Evolutionary conservation across 495 filamentous ascomycete genomes (phyloP), one percentile per base, ranked within the genome.

Genomic region (Penicillium antarcticum): DNA sequence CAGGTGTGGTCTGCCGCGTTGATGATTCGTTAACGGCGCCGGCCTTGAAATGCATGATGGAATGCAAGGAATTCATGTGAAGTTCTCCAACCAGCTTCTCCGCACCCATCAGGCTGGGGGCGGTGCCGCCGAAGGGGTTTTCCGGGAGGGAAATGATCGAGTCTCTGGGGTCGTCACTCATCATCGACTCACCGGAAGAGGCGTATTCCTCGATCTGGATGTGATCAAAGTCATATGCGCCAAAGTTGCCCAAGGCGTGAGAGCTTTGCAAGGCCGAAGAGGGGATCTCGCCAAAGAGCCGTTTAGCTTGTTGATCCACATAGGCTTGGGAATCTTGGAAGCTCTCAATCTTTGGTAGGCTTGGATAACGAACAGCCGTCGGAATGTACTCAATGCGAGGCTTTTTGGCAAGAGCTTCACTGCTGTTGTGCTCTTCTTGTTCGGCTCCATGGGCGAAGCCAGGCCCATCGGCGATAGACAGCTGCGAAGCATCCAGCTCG

Each of bases 211-310:
- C 55, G 42, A 62, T 42, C 37, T 63, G 66, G 45, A 63, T 59
- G 16, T 65, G 48, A 42, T 62, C 62, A 33, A 53, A 56, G 38
- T 63, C 60, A 42, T 61, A 69, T 0, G 49, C 59, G 41, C 55
- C 52, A 3, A 62, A n/a, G 36, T 61, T 48, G n/a, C 68, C 77
- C 12, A 83, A 59, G 33, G 75, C 68, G 42, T 75, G 77, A 21
- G 82, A 83, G 67, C 86, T 92, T 17, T 81, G 78, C 3, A 94
- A 63, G 10, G 81, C 85, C 6, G 89, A 89, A 11, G 74, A 64
- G 21, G 81, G 82, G 42, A 96, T 85, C 65, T 96, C 90, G 1
- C 91, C 91, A 70, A 92, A 95, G 3, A 96, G 74, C 24, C 85
- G 82, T 43, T 70, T 68, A 11, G 65, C 61, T 13, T 65, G 66